Base-by-base conservation (phyloP, 2,329 filamentous ascomycete species). In the Penicillium sumatraense region DNA sequence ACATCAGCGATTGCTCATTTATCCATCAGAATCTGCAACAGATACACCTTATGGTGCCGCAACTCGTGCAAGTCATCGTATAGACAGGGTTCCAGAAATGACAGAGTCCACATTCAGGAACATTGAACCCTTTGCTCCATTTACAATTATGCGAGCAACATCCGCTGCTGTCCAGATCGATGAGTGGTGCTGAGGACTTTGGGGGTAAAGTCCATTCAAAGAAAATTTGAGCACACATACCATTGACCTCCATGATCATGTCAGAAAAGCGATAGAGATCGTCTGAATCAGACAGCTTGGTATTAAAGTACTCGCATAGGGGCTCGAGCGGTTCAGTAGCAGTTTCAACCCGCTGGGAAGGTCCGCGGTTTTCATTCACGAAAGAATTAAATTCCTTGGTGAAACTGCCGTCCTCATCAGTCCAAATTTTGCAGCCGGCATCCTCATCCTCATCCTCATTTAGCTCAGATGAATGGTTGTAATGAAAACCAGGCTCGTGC, bases 51-150 rank as follows among this genome's bases (percentile, higher is more conserved):
- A 59, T 65, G 2, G 61, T 40, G 3, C 68, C 67, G 48, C 72
- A 73, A 10, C 56, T 58, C 1, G 66, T 60, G 38, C 72, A 74
- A 2, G 48, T 66, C 9, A 73, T 58, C 6, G 56, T 62, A 27
- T 62, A 73, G 4, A 72, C 52, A 0, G 70, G 72, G 56, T 48
- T 60, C 63, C 65, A 72, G 6, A 64, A 53, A 38, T 64, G 57
- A 49, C 72, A 74, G 0, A 36, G 27, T 20, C 64, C 56, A 46
- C 72, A 74, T 36, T 65, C 50, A 1, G 50, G 48, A 11, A 26
- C 40, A 5, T 53, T 60, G 47, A 64, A 62, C 8, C 56, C 26
- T 49, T 71, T 71, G 7, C 51, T 16, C 71, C 71, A 74, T 27
- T 48, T 47, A 2, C 69, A 69, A 2, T 66, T 49, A 40, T 74